These are phyloP conservation scores for Inonotus obliquus DNA, from an alignment of 1,284 basidiomycete genomes.

Conservation along the genomic window DNA sequence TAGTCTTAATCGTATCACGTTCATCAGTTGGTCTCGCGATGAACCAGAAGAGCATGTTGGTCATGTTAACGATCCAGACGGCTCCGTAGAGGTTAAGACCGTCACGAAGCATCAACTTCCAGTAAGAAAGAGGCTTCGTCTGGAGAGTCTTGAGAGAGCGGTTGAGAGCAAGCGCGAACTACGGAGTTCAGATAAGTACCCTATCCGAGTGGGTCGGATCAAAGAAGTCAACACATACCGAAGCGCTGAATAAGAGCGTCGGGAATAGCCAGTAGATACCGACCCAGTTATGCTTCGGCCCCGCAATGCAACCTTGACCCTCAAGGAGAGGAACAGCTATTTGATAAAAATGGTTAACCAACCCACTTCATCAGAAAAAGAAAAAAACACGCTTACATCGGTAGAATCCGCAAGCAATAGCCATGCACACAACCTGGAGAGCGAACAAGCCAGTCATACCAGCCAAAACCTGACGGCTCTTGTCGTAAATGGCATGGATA, in stretches of 20 bases:
- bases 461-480: constrained; percentile 47
- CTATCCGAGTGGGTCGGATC: not conserved
- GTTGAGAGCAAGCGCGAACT: constrained; percentile 59
- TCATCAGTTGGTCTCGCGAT: constrained; percentile 59
- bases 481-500: constrained; percentile 72
- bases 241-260: constrained; percentile 63
- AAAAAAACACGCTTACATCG: constrained; percentile 40
- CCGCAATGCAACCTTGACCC: constrained; percentile 80
- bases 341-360: not conserved
- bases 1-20: constrained; percentile 69
- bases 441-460: constrained; percentile 56
- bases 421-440: constrained; percentile 63
- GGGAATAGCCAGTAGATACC: constrained; percentile 78
- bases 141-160: constrained; percentile 61
- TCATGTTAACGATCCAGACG: constrained; percentile 71
- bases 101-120: constrained; percentile 84
- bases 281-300: constrained; percentile 72
- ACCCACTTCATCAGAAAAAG: not conserved
- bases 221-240: constrained; percentile 39
- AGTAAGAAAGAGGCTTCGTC: constrained; percentile 52
- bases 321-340: constrained; percentile 60
- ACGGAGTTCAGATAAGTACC: constrained; percentile 12
- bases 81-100: constrained; percentile 78
- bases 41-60: constrained; percentile 80
- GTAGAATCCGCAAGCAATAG: constrained; percentile 70